Evolutionary conservation across 306 rosid genomes (phyloP).

Genomic region (Citrullus colocynthis): DNA sequence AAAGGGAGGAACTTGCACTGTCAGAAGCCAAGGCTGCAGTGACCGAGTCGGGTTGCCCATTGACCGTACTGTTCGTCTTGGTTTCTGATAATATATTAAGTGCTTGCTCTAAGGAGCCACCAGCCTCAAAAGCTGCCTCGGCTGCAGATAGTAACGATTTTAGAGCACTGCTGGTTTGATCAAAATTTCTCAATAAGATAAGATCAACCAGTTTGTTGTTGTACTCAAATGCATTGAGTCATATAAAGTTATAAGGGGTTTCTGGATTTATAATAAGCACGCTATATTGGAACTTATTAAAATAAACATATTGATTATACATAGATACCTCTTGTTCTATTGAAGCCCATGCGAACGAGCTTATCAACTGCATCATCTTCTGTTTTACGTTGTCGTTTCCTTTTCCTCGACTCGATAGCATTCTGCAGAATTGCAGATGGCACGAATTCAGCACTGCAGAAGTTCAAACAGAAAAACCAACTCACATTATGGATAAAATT

Average conservation of each 20-base stretch:
- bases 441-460: constrained; percentile 7
- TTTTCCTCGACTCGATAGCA: constrained; percentile 50
- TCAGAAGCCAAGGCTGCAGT: constrained; percentile 12
- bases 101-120: constrained; percentile 38
- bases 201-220: neutral
- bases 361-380: constrained; percentile 39
- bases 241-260: neutral
- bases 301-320: neutral
- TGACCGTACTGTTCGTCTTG: constrained; percentile 6
- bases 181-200: neutral
- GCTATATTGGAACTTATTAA: neutral
- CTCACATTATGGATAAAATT: neutral
- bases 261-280: neutral
- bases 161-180: neutral
- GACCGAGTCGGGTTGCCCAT: constrained; percentile 16
- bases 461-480: neutral
- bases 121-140: constrained; percentile 39
- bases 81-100: constrained; percentile 28
- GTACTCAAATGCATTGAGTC: neutral
- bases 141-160: constrained; percentile 36
- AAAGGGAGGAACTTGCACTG: constrained; percentile 18
- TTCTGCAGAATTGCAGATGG: constrained; percentile 42
- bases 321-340: constrained; percentile 55
- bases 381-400: constrained; percentile 36
- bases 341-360: constrained; percentile 64